Base-by-base conservation (phyloP, 257 asterid species). In the Fraxinus americana region DNA sequence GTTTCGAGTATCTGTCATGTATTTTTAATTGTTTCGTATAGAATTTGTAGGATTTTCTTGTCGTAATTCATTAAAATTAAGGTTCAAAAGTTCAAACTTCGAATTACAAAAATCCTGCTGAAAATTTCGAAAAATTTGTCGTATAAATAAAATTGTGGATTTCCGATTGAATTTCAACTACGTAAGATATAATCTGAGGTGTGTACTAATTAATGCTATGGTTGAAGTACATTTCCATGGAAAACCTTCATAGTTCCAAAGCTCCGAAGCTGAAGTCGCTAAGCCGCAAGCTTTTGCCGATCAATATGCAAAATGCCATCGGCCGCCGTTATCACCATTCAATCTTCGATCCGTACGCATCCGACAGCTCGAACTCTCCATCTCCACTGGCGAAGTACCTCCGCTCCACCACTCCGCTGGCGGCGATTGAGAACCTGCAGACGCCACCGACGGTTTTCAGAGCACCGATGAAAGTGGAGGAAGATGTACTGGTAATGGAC, bases 401-500 rank as follows among this genome's bases (percentile, higher is more conserved):
- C 25, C 67, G 88, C 89, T 77, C 87, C 81, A 79, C 80, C 74
- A 72, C 70, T 83, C 61, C 83, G 41, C 74, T 79, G 38, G 66
- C 80, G 69, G 54, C 83, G n/a, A 68, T 84, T n/a, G 86, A 83
- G 69, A 80, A 75, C 19, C 27, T 83, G 50, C 82, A 39, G 57
- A 70, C 69, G 54, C 80, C 76, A 75, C 76, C 80, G 43, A n/a
- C 88, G 70, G 29, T 74, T 72, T 83, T 84, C 79, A 57, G 25
- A 25, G 70, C 88, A 77, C 90, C 90, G 75, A 78, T 88, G 84
- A 90, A 89, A 82, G 84, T 86, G 14, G 94, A 90, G 90, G 97
- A 93, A 83, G 97, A 89, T 63, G 97, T 90, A 59, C 79, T 91
- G 57, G 94, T 93, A 32, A 91, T 91, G 94, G 96, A 91, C 80